Conservation (phyloP, 345 rosid species). For the Camelina laxa region DNA sequence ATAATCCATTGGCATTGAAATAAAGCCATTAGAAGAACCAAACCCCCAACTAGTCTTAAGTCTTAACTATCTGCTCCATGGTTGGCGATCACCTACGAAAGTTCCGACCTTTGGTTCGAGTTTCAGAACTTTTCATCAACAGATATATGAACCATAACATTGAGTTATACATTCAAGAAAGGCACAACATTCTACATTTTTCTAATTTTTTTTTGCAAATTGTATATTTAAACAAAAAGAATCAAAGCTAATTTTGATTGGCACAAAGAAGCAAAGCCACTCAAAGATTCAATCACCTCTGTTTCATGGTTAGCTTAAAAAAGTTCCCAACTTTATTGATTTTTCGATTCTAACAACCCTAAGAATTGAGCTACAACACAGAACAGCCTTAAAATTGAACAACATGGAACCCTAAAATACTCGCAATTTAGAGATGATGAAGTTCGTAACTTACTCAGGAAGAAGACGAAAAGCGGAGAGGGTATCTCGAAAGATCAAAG, state of each 20-base stretch:
- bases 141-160: too few species aligned
- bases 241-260: neutral
- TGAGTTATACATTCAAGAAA: neutral
- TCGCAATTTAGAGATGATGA: neutral
- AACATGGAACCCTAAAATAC: neutral
- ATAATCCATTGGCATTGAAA: neutral
- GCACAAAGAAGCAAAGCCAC: neutral
- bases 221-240: neutral
- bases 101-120: too few species aligned
- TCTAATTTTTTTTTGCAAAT: neutral
- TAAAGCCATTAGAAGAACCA: neutral
- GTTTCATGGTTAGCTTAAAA: neutral
- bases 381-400: neutral
- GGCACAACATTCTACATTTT: neutral
- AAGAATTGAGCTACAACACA: neutral
- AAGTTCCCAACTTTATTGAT: neutral
- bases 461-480: conserved; percentile 81
- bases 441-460: conserved; percentile 55
- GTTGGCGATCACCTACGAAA: too few species aligned
- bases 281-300: neutral
- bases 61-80: too few species aligned
- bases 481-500: conserved; percentile 64
- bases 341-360: neutral
- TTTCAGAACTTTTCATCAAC: too few species aligned
- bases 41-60: neutral